Base-by-base conservation (phyloP, 1,139 yeast genomes). In the Saccharomyces pastorianus region DNA sequence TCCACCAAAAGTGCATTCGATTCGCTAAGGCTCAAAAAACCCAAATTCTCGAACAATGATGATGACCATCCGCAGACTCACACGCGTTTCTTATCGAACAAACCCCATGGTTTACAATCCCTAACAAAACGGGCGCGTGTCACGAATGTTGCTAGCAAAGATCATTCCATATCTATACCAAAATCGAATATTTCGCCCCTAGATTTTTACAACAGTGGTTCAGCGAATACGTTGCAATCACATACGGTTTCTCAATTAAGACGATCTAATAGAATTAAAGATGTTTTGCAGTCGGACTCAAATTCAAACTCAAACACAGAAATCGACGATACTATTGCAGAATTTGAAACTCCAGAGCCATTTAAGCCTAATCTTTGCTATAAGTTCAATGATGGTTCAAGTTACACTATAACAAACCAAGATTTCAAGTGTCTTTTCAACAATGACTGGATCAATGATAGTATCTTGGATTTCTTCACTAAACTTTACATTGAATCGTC, bases 381-480 rank as follows among this genome's bases (percentile, higher is more conserved):
- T 60, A 71, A 70, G n/a, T 81, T 85, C 58, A 63, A 68, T 13
- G 81, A 80, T 58, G 77, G 76, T 6, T 73, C 77, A 13, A 65
- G 67, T 2, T 78, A 84, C 58, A 76, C 78, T 5, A 77, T 86
- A 4, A 74, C 80, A 1, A 77, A 78, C 57, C 74, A 80, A 28
- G 95, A 86, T 65, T 86, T 83, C 67, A 79, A 79, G 59, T 84
- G 91, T 44, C 72, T 86, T 6, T 83, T 82, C 64, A 81, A 82
- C 59, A 81, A 82, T 53, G 84, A 83, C 58, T 86, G 95, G 95
- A 80, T 86, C 34, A 86, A 86, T 66, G 95, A 86, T 62, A 76
- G 83, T 0, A 74, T 86, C 47, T 82, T 86, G 50, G 95, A 86
- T 65, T 86, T 86, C 64, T 85, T 85, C 63, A 73, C 84, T 27